Base-by-base conservation (phyloP, 352 stramenopile species). In the Phytophthora kernoviae region DNA sequence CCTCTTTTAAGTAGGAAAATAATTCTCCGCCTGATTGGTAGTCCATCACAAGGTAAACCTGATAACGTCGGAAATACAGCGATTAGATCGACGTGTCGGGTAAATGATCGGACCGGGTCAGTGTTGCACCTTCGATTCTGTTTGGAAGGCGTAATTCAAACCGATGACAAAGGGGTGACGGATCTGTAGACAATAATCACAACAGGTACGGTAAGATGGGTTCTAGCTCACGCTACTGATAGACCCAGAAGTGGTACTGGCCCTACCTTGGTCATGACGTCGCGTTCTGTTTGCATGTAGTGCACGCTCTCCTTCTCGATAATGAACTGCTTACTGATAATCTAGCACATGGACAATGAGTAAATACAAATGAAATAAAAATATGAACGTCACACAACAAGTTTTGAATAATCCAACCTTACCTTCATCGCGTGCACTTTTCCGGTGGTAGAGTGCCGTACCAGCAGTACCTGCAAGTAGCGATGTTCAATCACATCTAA, bases 361-460 rank as follows among this genome's bases (percentile, higher is more conserved):
- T 6, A 30, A 30, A 30, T 30, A 30, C 24, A 30, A 30, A 30
- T 30, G 3, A 30, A 30, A 11, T 24, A 54, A 20, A 32, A n/a
- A 5, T 2, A 48, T 44, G 20, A 37, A 37, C 6, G 24, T 7
- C 17, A 24, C 24, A 15, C 27, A 40, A 45, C 18, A 41, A 33
- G 40, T 11, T 41, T 22, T n/a, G 18, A 14, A 1, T 41, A n/a
- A n/a, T n/a, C n/a, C n/a, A n/a, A 5, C 15, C 33, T 27, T 53
- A 89, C 82, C 77, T 94, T 94, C 85, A 94, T 94, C 17, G 85
- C 83, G 43, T 91, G 83, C 24, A 94, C 71, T 56, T 79, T 77
- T 49, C 62, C 70, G 0, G 77, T 84, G 37, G 65, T 70, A 43
- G 51, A 58, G 53, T 93, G 81, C 26, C 84, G 82, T 21, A 94